Evolutionary conservation across 192 early-diverging fungal species (phyloP), one percentile per base, ranked within the genome.

Genomic region (Podochytrium sp.): DNA sequence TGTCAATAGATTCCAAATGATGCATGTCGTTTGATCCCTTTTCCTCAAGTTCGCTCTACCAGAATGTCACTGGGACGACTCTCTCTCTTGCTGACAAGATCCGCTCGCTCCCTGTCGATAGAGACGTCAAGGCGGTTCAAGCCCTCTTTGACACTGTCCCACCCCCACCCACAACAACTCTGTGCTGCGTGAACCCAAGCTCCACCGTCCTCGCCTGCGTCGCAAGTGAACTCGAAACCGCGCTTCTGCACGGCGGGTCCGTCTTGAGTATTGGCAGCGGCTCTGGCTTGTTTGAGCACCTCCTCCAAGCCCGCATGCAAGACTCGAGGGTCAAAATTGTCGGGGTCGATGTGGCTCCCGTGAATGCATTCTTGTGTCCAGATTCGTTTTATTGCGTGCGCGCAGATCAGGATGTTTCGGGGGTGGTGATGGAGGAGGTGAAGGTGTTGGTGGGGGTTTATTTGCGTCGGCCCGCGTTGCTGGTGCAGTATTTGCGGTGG

Each of bases 231-330:
- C 29, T 68, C 4, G 4, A 29, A 12, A 27, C 10, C 23, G 30
- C 37, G 0, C 33, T 50, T 2, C 34, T 10, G n/a, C 18, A 53
- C 23, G 50, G 38, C 35, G 52, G 23, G 12, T 16, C 66, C 12
- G 66, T 68, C 37, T 55, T 69, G 34, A 53, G 49, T 20, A 69
- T 69, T 39, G 66, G 66, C 0, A 55, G 51, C 35, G 66, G 66
- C 20, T 41, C 37, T 20, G 66, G 66, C 25, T 34, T 69, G 32
- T 69, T 69, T 53, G 66, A 69, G 37, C 34, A 23, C 4, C 51
- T 69, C 2, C 34, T 69, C 18, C 23, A 42, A 10, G 27, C 25
- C 32, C 7, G 20, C 5, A 4, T 34, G 7, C n/a, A 10, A 10
- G 30, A 34, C 5, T 0, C 6, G 5, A 6, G 29, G 2, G 23